Percentiles rank a stretch among this genome's conserved stretches.
phyloP scores from a whole-genome alignment of 495 filamentous ascomycete genomes.

The Pseudoneurospora amorphoporcata region DNA sequence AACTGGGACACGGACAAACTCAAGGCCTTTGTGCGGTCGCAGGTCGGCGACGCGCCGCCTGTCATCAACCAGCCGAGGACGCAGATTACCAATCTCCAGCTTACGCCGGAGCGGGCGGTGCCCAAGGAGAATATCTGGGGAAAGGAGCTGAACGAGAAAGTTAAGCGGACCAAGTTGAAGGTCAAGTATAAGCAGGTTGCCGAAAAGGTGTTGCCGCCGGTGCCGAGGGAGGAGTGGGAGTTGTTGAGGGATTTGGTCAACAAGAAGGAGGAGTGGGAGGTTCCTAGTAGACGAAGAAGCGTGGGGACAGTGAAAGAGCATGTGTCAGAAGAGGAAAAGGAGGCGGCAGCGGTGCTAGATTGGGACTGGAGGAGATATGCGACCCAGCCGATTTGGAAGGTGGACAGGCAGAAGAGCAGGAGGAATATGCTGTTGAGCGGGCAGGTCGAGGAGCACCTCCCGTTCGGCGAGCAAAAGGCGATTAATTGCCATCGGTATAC shows the following conservation, averaged over 20 bases:
- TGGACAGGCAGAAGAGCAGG: conserved; percentile 11
- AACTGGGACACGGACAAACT: conserved; percentile 30
- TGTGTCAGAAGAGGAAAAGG: conserved; percentile 22
- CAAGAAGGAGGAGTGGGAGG: conserved; percentile 32
- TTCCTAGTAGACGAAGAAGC: conserved; percentile 15
- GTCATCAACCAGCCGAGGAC: conserved; percentile 13
- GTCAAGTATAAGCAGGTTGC: conserved; percentile 50
- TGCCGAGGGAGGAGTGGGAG: conserved; percentile 56
- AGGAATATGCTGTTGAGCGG: conserved; percentile 26
- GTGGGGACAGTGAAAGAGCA: conserved; percentile 35
- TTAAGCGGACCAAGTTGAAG: conserved; percentile 46
- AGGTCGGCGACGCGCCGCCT: conserved; percentile 1
- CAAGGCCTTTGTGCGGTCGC: conserved; percentile 16
- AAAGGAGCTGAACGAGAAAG: conserved; percentile 39
- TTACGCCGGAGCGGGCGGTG: conserved; percentile 34
- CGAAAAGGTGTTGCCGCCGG: conserved; percentile 54
- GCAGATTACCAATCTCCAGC: conserved; percentile 31
- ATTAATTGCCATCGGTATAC: conserved; percentile 19
- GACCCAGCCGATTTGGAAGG: conserved; percentile 4
- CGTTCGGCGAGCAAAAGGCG: conserved; percentile 18
- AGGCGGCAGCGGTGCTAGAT: no score
- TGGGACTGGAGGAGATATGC: conserved; percentile 22
- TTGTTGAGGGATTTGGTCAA: conserved; percentile 46
- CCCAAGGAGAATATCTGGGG: conserved; percentile 57
- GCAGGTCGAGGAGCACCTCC: conserved; percentile 22